These are phyloP conservation scores for Sporothrix protearum DNA, from an alignment of 2,329 filamentous ascomycete genomes.

Conservation along the genomic window DNA sequence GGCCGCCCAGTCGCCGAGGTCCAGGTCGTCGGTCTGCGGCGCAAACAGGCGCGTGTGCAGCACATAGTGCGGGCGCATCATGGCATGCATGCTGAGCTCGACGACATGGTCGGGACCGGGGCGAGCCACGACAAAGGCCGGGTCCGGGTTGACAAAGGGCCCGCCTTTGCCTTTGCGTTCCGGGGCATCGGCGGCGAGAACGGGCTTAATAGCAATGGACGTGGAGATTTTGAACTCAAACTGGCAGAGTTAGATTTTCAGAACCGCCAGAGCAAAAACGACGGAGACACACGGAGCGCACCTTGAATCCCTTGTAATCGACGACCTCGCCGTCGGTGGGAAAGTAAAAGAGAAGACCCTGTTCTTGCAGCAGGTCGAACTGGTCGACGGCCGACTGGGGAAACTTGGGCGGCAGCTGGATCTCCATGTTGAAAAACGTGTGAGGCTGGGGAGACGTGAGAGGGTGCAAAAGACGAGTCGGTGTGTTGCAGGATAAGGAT, in stretches of 20 bases:
- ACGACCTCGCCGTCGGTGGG: constrained; percentile 25
- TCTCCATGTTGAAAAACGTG: constrained; percentile 11
- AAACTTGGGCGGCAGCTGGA: constrained; percentile 25
- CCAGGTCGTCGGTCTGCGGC: constrained; percentile 39
- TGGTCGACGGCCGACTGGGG: constrained; percentile 23
- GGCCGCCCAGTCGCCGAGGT: constrained; percentile 37
- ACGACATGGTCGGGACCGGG: constrained; percentile 34
- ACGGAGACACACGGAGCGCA: neutral
- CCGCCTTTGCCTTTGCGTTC: constrained; percentile 30
- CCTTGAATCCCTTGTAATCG: constrained; percentile 22
- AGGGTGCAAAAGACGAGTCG: neutral
- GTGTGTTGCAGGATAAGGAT: neutral
- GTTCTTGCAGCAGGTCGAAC: constrained; percentile 25
- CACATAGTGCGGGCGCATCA: constrained; percentile 38
- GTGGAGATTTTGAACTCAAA: constrained; percentile 33
- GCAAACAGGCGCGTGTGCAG: constrained; percentile 40
- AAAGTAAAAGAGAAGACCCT: constrained; percentile 27
- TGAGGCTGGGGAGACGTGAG: neutral
- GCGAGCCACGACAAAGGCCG: constrained; percentile 33
- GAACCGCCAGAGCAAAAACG: neutral
- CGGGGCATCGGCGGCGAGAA: constrained; percentile 30
- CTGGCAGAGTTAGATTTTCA: constrained; percentile 24
- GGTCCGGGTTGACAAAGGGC: constrained; percentile 34
- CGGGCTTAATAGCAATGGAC: constrained; percentile 30
- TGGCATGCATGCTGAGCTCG: constrained; percentile 39